Base-by-base conservation (phyloP, 768 basidiomycete species). In the Kwoniella mangroviensis region DNA sequence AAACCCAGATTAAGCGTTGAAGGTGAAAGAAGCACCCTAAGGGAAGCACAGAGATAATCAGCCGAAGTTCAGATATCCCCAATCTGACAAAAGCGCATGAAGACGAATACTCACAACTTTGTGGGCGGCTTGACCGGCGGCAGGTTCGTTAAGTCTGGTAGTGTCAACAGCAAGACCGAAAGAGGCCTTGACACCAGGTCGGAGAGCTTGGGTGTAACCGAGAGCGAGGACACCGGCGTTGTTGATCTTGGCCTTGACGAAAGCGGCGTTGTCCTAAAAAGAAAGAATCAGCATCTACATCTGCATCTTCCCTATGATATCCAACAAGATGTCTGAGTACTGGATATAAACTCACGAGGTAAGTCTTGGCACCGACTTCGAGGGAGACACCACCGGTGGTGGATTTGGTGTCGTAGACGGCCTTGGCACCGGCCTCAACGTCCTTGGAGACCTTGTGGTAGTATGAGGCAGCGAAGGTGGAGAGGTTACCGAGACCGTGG, bases 191-290 rank as follows among this genome's bases (percentile, higher is more conserved):
- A 76, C 72, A 68, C 75, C 82, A 24, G 75, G 84, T 70, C 84
- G 92, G 81, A 99, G 91, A 49, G 88, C 86, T 86, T 99, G 96
- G 62, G 94, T 96, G 71, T 82, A 92, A 89, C 81, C 90, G 75
- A 96, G 89, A 78, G 89, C 91, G 75, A 97, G 88, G 81, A 95
- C 88, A 87, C 95, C 95, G 68, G 89, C 83, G 86, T 95, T 96
- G 89, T 98, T 98, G 87, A 98, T 95, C 88, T 98, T 98, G 76
- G 94, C 92, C 88, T 99, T 98, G 85, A 98, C 88, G 81, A 92
- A 98, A 10, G 94, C 91, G 74, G 93, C 90, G 40, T 87, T 84
- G 85, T 98, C 94, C 73, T 95, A 90, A 86, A 90, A 90, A 60
- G 17, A 58, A 13, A 10, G 0, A 15, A 3, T 65, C n/a, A 24